These are phyloP conservation scores for Fragaria nilgerrensis DNA, from an alignment of 306 rosid genomes.

Conservation along the genomic window DNA sequence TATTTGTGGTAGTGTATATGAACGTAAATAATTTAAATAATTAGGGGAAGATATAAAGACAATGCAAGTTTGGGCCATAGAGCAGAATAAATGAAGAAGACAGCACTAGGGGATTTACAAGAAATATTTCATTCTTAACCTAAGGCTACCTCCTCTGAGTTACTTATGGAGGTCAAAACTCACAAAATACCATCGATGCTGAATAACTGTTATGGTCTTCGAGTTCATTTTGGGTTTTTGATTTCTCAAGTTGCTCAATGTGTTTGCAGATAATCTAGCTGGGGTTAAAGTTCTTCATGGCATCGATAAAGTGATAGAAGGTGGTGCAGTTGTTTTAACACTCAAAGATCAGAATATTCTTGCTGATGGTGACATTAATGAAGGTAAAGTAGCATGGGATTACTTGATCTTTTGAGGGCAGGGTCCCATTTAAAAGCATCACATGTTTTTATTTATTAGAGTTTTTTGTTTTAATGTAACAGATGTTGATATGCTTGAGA, in stretches of 20 bases:
- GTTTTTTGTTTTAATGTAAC: slow-evolving; percentile 40
- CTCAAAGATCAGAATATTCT: slow-evolving; percentile 89
- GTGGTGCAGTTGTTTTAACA: slow-evolving; percentile 90
- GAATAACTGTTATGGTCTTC: not conserved
- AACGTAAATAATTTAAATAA: not conserved
- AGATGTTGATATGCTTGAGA: slow-evolving; percentile 93
- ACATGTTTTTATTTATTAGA: slow-evolving; percentile 27
- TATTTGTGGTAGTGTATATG: not conserved
- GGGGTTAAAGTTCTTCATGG: slow-evolving; percentile 98
- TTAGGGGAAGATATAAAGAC: not conserved
- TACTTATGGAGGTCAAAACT: not conserved
- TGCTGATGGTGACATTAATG: slow-evolving; percentile 81
- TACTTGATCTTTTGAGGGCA: slow-evolving; percentile 18
- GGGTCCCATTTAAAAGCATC: slow-evolving; percentile 26
- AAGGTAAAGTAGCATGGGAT: slow-evolving; percentile 49
- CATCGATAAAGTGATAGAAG: slow-evolving; percentile 87
- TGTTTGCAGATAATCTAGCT: slow-evolving; percentile 56
- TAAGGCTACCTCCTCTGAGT: not conserved
- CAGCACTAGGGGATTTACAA: not conserved
- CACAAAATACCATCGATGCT: not conserved
- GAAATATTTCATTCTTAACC: not conserved
- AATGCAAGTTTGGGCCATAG: not conserved
- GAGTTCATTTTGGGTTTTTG: not conserved
- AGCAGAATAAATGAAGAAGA: not conserved
- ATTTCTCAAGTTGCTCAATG: slow-evolving; percentile 15